These are phyloP conservation scores for Diaporthe sp. DNA, from an alignment of 2,329 filamentous ascomycete genomes.

Conservation along the genomic window DNA sequence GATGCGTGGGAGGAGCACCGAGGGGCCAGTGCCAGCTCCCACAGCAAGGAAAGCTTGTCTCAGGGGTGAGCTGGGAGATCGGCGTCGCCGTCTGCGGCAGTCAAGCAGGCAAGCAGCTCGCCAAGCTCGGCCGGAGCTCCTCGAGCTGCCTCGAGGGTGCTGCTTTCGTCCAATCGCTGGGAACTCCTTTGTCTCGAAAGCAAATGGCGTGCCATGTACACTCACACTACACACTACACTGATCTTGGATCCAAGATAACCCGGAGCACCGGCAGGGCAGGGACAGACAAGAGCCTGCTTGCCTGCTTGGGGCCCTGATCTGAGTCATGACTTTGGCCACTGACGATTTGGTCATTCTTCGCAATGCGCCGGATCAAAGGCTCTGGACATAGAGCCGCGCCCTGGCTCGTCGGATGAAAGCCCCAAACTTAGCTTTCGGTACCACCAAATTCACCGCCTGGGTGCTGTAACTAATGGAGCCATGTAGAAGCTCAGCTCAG, in stretches of 20 bases:
- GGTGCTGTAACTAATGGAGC: not conserved
- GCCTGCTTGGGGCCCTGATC: constrained; percentile 15
- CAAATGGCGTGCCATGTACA: not conserved
- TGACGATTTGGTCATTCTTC: constrained; percentile 15
- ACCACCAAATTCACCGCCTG: not conserved
- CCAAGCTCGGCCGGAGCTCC: constrained; percentile 28
- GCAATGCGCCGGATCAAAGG: not conserved
- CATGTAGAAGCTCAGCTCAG: not conserved
- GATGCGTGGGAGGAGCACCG: not conserved
- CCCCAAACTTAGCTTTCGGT: not conserved
- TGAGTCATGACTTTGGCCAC: constrained; percentile 24
- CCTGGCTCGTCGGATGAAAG: constrained; percentile 1
- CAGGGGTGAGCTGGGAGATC: constrained; percentile 34
- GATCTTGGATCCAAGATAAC: constrained; percentile 17
- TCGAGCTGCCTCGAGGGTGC: constrained; percentile 11
- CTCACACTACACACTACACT: not conserved
- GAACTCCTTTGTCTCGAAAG: constrained; percentile 12
- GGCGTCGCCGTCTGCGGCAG: constrained; percentile 33
- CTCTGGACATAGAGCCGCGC: not conserved
- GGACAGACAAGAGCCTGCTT: constrained; percentile 3
- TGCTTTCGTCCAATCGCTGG: constrained; percentile 23
- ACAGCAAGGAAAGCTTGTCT: constrained; percentile 26
- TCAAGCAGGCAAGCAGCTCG: constrained; percentile 26
- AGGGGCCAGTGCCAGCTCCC: constrained; percentile 1
- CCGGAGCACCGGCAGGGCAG: not conserved